phyloP scores from a whole-genome alignment of 2,329 filamentous ascomycete genomes.

The Trichoderma koningiopsis region DNA sequence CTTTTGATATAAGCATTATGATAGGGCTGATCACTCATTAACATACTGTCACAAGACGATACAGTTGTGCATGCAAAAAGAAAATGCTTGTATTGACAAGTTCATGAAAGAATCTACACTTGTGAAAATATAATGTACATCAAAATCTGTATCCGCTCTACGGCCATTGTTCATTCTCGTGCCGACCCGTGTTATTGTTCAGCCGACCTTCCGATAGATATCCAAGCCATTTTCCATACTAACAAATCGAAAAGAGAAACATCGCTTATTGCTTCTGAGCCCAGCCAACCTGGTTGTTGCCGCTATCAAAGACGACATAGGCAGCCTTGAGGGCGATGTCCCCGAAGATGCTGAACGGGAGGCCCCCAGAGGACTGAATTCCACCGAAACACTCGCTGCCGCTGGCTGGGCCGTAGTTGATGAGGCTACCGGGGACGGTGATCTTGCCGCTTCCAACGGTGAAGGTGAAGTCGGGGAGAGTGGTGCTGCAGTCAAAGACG shows the following conservation, averaged over 20 bases:
- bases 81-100: not conserved
- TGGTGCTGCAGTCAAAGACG: conserved; percentile 47
- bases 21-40: not conserved
- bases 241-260: not conserved
- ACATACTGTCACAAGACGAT: not conserved
- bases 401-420: conserved; percentile 54
- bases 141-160: not conserved
- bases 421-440: conserved; percentile 53
- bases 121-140: not conserved
- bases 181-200: not conserved
- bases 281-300: conserved; percentile 53
- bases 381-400: conserved; percentile 63
- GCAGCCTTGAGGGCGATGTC: conserved; percentile 62
- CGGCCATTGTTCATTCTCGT: not conserved
- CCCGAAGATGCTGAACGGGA: conserved; percentile 58
- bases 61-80: not conserved
- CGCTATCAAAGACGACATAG: conserved; percentile 59
- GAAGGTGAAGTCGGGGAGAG: conserved; percentile 53
- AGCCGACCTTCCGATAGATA: not conserved
- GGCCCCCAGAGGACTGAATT: conserved; percentile 57
- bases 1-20: not conserved
- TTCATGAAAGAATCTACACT: not conserved
- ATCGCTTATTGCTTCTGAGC: conserved; percentile 26
- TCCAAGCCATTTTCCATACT: not conserved
- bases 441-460: conserved; percentile 60